These are phyloP conservation scores for Podila horticola DNA, from an alignment of 192 early-diverging fungal species.

Conservation along the genomic window DNA sequence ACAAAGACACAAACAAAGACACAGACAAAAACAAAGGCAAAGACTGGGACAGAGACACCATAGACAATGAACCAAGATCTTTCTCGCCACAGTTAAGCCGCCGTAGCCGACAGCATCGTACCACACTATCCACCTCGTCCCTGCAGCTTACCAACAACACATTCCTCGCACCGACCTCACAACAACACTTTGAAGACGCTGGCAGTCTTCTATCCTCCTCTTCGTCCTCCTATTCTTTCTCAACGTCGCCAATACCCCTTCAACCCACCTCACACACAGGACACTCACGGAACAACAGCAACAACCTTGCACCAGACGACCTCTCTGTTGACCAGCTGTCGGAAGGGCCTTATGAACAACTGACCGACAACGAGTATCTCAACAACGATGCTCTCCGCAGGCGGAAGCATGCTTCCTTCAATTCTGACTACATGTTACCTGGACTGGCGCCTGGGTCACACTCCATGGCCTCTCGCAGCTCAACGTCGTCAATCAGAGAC, in stretches of 20 bases:
- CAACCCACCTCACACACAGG: background rate
- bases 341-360: background rate
- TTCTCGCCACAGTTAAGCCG: background rate
- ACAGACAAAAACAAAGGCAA: too few relatives aligned
- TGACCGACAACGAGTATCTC: background rate
- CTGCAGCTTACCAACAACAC: slow-evolving; percentile 5
- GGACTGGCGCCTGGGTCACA: background rate
- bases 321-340: slow-evolving; percentile 1
- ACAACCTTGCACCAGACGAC: slow-evolving; percentile 5
- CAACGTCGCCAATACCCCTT: background rate
- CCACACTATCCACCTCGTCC: background rate
- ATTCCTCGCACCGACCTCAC: background rate
- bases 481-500: slow-evolving; percentile 25
- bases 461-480: slow-evolving; percentile 26
- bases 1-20: too few relatives aligned
- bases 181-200: background rate
- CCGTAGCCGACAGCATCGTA: slow-evolving; percentile 6
- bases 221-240: background rate
- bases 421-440: background rate
- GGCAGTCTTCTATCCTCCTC: background rate
- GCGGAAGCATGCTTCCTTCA: slow-evolving; percentile 35
- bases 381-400: slow-evolving; percentile 26
- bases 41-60: too few relatives aligned
- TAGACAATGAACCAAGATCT: background rate
- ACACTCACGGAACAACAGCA: slow-evolving; percentile 3